Base-by-base conservation (phyloP, 2,329 filamentous ascomycete species). In the Talaromyces albobiverticillius region DNA sequence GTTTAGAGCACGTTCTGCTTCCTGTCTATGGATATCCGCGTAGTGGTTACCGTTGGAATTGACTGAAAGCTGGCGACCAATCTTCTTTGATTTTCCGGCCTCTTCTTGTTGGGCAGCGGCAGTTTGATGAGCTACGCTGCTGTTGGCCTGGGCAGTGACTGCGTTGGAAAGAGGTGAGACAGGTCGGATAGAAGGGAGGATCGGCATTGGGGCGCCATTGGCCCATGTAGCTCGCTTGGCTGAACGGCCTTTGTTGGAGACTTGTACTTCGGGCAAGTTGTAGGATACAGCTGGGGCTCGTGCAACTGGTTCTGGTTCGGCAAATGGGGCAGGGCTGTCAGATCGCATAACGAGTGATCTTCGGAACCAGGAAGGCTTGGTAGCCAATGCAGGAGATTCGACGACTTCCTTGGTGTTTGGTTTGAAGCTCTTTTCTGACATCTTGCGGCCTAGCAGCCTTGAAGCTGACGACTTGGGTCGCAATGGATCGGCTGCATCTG, bases 131-230 rank as follows among this genome's bases (percentile, higher is more conserved):
- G 79, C 76, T 41, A 79, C 76, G 48, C 84, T 81, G 54, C 83
- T 85, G 65, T 84, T 92, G 50, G 89, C 92, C 72, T 96, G 91
- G 25, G 92, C 94, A 53, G 86, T 96, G 43, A 96, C 90, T 49
- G 90, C 83, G 71, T 96, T 92, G 5, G 92, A 94, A n/a, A 97
- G 73, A n/a, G 94, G 94, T 34, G 94, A 97, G 49, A 97, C 92
- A 11, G 94, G 93, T 60, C 88, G 85, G 64, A 97, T 96, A 1
- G 92, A 96, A 11, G 94, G 94, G 46, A 99, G 78, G 59, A 99
- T 99, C 8, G 90, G 90, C 83, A 99, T 99, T 4, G 94, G 94
- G 46, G 78, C 75, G 46, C 91, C 90, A 68, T 93, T 94, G 41
- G 88, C 87, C 94, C 94, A 99, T 25, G 94, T 97, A 48, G 90